Evolutionary conservation across 495 filamentous ascomycete species (phyloP).

Genomic region (Talaromyces proteolyticus): DNA sequence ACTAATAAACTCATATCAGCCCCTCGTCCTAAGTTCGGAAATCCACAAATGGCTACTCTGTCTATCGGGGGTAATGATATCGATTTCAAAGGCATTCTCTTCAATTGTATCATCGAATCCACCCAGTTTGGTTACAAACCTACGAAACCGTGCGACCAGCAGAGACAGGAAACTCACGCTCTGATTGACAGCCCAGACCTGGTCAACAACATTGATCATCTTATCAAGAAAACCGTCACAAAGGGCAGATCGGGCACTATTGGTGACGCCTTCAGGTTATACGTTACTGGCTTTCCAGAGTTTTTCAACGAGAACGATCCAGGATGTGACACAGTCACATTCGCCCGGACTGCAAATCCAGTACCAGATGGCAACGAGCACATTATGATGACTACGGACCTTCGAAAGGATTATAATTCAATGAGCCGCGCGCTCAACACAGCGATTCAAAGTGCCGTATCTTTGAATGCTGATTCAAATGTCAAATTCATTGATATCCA

Average conservation of each 20-base stretch:
- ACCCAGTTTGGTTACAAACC: neutral
- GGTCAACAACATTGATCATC: conserved; percentile 3
- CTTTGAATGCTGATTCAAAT: conserved; percentile 2
- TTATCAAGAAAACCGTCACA: conserved; percentile 1
- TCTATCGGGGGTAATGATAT: conserved; percentile 5
- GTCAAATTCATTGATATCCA: conserved; percentile 5
- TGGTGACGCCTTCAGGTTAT: conserved; percentile 3
- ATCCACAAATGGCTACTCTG: conserved; percentile 3
- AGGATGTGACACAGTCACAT: conserved; percentile 7
- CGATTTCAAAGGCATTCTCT: conserved; percentile 1
- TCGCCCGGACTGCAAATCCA: conserved; percentile 11
- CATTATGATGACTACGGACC: conserved; percentile 4
- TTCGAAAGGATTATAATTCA: conserved; percentile 8
- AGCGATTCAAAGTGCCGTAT: conserved; percentile 6
- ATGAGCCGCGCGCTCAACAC: conserved; percentile 6
- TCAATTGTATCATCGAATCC: conserved; percentile 2
- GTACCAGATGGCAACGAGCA: conserved; percentile 8
- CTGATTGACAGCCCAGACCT: neutral
- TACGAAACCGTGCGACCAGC: neutral
- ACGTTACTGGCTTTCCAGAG: conserved; percentile 5
- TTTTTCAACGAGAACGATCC: conserved; percentile 2
- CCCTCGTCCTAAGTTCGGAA: conserved; percentile 4
- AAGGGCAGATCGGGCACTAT: conserved; percentile 1
- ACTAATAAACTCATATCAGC: neutral
- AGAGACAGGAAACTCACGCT: neutral